Evolutionary conservation across 768 basidiomycete species (phyloP), one percentile per base, ranked within the genome.

Genomic region (Clitopilus hobsonii): DNA sequence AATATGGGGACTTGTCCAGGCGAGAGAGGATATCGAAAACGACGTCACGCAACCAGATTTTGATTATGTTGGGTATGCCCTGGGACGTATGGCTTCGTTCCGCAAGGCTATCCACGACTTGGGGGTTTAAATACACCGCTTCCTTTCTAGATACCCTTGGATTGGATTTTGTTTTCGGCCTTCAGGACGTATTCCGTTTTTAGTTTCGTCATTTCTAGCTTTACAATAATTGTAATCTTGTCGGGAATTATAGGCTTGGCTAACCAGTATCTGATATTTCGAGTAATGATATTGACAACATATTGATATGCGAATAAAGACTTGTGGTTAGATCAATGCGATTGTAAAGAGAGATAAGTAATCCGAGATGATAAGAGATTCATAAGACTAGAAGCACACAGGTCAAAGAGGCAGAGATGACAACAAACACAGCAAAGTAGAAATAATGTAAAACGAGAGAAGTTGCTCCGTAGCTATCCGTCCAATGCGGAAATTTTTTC

Each of bases 1-100:
- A 6, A 73, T 98, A 41, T 99, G 97, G 97, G 94, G 91, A 6
- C 77, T 98, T 59, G 84, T 98, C 4, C 94, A 96, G 69, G 93
- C 91, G 5, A 82, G 82, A 58, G 90, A 92, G 60, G 82, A 86
- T 60, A 58, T 92, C 6, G 80, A 86, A 61, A 78, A 71, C 16
- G 74, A 76, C 36, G 79, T 78, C 45, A 73, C 69, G 30, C 79
- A 84, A 60, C 81, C 81, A 14, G 96, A 94, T 60, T 98, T 97
- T 66, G 90, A 98, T 70, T 97, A 98, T 69, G 69, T 98, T 58
- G 77, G 78, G 10, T 98, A 97, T 66, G 86, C 94, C 16, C 74
- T 71, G 58, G 80, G 81, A 66, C 82, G 89, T 29, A 80, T 89
- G 77, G 69, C 76, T 14, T 75, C 73, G 8, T 91, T 91, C 71